phyloP scores from a whole-genome alignment of 2,329 filamentous ascomycete species.

The Bretziella fagacearum region DNA sequence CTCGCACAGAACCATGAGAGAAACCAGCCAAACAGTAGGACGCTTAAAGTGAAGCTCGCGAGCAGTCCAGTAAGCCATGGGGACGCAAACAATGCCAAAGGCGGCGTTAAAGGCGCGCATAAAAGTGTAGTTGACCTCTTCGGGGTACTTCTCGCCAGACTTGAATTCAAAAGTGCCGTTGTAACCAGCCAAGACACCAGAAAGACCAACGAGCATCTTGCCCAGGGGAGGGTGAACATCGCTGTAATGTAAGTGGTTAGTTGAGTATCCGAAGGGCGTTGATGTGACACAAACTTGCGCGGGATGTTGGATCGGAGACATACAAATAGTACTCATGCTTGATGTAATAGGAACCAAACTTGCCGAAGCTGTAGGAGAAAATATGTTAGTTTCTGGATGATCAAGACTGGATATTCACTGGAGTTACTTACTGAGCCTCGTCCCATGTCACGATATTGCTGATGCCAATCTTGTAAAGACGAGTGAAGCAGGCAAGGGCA shows the following conservation, averaged over 20 bases:
- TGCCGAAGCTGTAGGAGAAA: conserved; percentile 50
- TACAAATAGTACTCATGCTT: conserved; percentile 96
- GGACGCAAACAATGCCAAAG: conserved; percentile 84
- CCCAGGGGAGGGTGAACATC: conserved; percentile 79
- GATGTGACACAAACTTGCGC: background rate
- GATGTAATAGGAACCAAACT: conserved; percentile 97
- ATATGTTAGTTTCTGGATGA: background rate
- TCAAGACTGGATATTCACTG: background rate
- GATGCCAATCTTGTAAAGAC: conserved; percentile 52
- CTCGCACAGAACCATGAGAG: conserved; percentile 93
- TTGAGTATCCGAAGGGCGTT: background rate
- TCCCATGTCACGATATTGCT: conserved; percentile 52
- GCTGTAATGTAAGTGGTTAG: conserved; percentile 13
- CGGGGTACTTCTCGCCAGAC: conserved; percentile 87
- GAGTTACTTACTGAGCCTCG: conserved; percentile 41
- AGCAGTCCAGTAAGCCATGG: conserved; percentile 88
- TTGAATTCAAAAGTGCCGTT: conserved; percentile 99
- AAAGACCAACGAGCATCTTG: conserved; percentile 95
- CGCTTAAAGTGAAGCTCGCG: conserved; percentile 75
- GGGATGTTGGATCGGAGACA: conserved; percentile 2
- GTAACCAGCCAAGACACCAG: conserved; percentile 90
- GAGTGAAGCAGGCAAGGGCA: conserved; percentile 45
- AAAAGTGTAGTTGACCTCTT: conserved; percentile 89
- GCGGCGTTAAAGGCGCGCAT: conserved; percentile 97
- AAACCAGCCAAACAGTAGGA: conserved; percentile 84